phyloP scores from a whole-genome alignment of 345 rosid genomes.

The Hibiscus syriacus region DNA sequence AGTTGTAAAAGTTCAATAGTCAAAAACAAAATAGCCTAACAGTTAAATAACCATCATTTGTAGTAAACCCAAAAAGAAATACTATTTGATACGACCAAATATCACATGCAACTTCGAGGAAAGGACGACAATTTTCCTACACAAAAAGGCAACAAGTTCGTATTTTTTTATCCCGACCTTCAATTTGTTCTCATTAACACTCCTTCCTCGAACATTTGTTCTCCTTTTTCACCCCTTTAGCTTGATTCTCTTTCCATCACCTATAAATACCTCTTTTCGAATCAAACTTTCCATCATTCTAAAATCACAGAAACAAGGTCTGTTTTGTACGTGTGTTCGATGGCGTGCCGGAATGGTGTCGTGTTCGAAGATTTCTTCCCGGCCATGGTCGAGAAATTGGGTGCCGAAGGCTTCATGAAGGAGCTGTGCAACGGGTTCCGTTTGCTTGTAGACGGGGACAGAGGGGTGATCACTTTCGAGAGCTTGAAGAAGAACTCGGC shows the following conservation, averaged over 20 bases:
- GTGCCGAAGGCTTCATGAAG: conserved; percentile 52
- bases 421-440: conserved; percentile 49
- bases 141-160: conserved; percentile 5
- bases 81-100: neutral
- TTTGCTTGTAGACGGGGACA: conserved; percentile 38
- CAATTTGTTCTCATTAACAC: conserved; percentile 12
- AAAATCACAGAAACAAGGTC: too few species aligned
- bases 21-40: too few species aligned
- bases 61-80: too few species aligned
- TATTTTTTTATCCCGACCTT: neutral
- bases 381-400: conserved; percentile 48
- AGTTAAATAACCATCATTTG: too few species aligned
- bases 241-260: neutral
- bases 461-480: conserved; percentile 41
- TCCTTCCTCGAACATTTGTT: conserved; percentile 14
- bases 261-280: conserved; percentile 5
- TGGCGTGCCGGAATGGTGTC: conserved; percentile 20
- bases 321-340: neutral
- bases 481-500: conserved; percentile 45
- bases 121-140: neutral
- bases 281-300: neutral
- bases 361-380: conserved; percentile 55
- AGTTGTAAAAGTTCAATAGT: too few species aligned
- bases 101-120: conserved; percentile 9
- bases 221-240: neutral